Evolutionary conservation across 768 basidiomycete species (phyloP), one percentile per base, ranked within the genome.

Genomic region (Udeniomyces megalosporus): DNA sequence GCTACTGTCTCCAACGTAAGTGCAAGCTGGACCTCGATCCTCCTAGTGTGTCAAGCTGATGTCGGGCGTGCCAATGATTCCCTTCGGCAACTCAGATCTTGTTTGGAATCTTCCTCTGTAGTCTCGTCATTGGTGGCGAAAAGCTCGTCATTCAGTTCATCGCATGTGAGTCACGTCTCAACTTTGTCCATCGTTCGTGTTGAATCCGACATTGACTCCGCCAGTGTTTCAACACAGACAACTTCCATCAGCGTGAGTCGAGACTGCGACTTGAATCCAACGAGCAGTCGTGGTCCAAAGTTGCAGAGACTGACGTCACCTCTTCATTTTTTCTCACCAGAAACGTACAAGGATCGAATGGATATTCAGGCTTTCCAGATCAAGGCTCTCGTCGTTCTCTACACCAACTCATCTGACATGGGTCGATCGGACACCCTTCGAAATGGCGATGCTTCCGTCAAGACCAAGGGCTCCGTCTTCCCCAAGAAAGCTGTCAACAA

Each of bases 101-200:
- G 7, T 89, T 91, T 69, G 86, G 82, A 8, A 70, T 85, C 53
- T 79, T 82, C 69, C 69, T 91, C 52, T 86, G 82, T 69, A 73
- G 84, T 0, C 78, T 79, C 29, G 77, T 89, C 28, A 78, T 91
- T 6, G 77, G 85, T 12, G 83, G 80, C 59, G 88, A 91, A 73
- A 95, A 95, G 70, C 80, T 91, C 64, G 72, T 84, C 15, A 86
- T 95, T 52, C 90, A 92, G 71, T 82, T 82, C 77, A 89, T 93
- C 50, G 74, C 74, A 35, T 72, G 63, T 62, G 66, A 62, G 35
- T 29, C 29, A 4, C 20, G 11, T 8, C 46, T 31, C 22, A 26
- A 34, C 10, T 65, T 22, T 31, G 10, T 11, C 1, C 5, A 47
- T 54, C 58, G 46, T 58, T 29, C 6, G 5, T 38, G 45, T 12